Conservation (phyloP, 2,329 filamentous ascomycete species). For the Xylaria sp. region DNA sequence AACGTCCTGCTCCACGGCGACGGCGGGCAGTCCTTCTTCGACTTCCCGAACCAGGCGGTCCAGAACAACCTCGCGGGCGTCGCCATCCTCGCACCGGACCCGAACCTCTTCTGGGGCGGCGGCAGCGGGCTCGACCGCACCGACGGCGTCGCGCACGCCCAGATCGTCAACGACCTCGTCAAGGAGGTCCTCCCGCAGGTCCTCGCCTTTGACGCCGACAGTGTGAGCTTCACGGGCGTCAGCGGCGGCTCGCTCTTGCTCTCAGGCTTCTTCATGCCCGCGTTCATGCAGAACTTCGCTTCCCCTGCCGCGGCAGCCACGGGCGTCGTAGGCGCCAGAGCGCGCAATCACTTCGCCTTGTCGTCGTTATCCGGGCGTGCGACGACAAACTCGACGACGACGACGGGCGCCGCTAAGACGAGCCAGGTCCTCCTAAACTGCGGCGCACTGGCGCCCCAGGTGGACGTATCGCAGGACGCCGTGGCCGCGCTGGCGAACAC, state of each 20-base stretch:
- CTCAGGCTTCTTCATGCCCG: constrained; percentile 63
- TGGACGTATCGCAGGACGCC: constrained; percentile 51
- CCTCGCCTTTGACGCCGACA: constrained; percentile 57
- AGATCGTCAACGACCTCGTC: constrained; percentile 60
- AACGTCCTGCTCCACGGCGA: constrained; percentile 66
- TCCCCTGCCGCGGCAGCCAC: not conserved
- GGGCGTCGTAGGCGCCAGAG: not conserved
- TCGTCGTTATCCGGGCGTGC: too few relatives aligned
- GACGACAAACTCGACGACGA: not conserved
- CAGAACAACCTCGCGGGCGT: constrained; percentile 58
- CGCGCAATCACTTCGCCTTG: not conserved
- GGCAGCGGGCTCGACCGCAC: constrained; percentile 57
- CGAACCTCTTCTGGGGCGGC: constrained; percentile 64
- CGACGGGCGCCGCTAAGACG: constrained; percentile 1
- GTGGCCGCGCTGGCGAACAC: constrained; percentile 51
- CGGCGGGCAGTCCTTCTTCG: constrained; percentile 64
- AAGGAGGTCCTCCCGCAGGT: constrained; percentile 55
- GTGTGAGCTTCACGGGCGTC: constrained; percentile 64
- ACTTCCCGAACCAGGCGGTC: constrained; percentile 61
- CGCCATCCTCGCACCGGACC: constrained; percentile 58
- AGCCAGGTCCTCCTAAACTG: constrained; percentile 61
- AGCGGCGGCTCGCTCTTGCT: constrained; percentile 60
- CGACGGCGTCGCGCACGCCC: constrained; percentile 61
- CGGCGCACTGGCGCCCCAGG: constrained; percentile 59
- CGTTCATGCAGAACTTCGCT: constrained; percentile 56